Evolutionary conservation across 2,329 filamentous ascomycete genomes (phyloP).

Genomic region (Fusarium sp.): DNA sequence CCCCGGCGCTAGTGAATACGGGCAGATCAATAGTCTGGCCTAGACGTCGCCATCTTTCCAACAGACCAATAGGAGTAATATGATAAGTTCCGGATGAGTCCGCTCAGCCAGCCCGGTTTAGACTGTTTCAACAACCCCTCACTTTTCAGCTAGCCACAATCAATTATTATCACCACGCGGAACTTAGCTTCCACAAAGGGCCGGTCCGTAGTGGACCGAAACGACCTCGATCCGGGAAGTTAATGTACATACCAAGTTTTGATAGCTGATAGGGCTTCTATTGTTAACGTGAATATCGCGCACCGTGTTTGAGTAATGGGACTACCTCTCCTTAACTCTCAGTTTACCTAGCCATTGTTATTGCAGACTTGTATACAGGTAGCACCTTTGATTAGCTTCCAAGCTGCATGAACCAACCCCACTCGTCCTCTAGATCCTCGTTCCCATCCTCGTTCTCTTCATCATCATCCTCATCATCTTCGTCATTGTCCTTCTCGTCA

Average conservation of each 20-base stretch:
- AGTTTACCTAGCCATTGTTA: neutral
- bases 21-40: neutral
- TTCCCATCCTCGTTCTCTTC: neutral
- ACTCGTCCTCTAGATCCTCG: neutral
- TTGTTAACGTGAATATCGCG: rapidly evolving
- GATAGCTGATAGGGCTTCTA: rapidly evolving
- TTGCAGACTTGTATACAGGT: rapidly evolving
- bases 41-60: neutral
- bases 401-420: no score
- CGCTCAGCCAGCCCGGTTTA: neutral
- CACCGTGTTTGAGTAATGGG: rapidly evolving
- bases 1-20: neutral
- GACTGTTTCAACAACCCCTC: neutral
- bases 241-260: no score
- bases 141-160: neutral
- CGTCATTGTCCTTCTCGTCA: neutral
- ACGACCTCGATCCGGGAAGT: neutral
- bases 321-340: rapidly evolving
- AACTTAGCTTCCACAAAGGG: neutral
- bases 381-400: rapidly evolving
- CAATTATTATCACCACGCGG: neutral
- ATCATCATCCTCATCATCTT: neutral
- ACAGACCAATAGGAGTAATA: neutral
- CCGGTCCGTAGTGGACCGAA: rapidly evolving
- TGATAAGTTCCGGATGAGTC: neutral